Base-by-base conservation (phyloP, 495 filamentous ascomycete species). In the Terfezia boudieri region DNA sequence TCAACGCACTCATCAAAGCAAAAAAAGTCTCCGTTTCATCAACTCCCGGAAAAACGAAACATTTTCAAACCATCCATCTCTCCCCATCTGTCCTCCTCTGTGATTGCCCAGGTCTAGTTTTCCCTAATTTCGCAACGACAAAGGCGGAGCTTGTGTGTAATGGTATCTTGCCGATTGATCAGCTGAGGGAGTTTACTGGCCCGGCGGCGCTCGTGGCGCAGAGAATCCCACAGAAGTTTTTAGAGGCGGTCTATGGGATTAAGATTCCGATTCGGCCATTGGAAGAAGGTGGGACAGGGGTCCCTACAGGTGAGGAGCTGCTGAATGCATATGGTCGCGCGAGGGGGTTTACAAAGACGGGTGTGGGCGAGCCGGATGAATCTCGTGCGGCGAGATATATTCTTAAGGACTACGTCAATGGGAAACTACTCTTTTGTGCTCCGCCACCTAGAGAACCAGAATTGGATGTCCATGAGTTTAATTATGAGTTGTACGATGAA, bases 1-100 rank as follows among this genome's bases (percentile, higher is more conserved):
- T 99, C 73, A 99, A 99, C 70, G 89, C 92, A 11, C 78, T 99
- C 43, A 84, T 95, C 56, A 92, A 92, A 52, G 82, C 92, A 54
- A 96, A 94, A 74, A 96, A 96, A 70, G 92, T 99, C 5, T 95
- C 89, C 2, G 92, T 99, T 43, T 96, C 92, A 41, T 80, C 89
- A 32, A 99, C 92, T 2, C 92, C 92, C 7, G 92, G 92, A 55
- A 99, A 96, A 69, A 99, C 92, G 9, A 99, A 99, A 71, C 92
- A 99, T 63, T 99, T 99, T 71, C 92, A 99, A 67, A 99, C 92
- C 16, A 86, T 99, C 59, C 89, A 94, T 66, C 75, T 96, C 50
- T 87, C 83, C 58, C 81, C 87, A 14, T 75, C 79, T 57, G 84
- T 96, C 58, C 76, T 95, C 59, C 75, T 99, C 20, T 96, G 92